A percentile compares a stretch with the other conserved stretches of the same genome.
Evolutionary conservation across 2,329 filamentous ascomycete genomes (phyloP).

Genomic region (Fusarium paranaense): DNA sequence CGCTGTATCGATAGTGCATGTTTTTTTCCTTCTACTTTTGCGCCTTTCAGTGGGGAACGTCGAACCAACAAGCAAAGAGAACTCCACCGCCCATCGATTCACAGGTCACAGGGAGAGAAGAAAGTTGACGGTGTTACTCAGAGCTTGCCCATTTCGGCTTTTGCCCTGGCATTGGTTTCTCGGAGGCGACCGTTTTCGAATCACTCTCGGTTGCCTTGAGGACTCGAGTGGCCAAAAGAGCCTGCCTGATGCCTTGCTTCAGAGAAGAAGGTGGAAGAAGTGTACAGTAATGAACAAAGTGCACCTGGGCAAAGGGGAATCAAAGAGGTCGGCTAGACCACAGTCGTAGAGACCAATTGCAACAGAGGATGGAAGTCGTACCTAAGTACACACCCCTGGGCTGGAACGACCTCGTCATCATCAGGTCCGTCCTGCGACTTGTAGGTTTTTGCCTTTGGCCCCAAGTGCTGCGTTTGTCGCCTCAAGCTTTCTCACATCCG

Average conservation of each 20-base stretch:
- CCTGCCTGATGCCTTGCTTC: not conserved
- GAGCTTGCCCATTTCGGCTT: constrained; percentile 5
- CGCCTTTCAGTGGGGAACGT: constrained; percentile 1
- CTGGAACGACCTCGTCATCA: constrained; percentile 19
- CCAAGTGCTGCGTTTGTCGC: constrained; percentile 34
- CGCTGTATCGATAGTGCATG: constrained; percentile 19
- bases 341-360: not conserved
- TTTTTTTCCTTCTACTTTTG: not conserved
- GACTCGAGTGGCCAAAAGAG: not conserved
- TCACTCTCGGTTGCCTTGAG: not conserved
- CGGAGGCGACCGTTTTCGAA: not conserved
- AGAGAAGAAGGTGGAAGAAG: not conserved
- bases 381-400: not conserved
- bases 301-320: not conserved
- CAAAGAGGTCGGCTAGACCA: not conserved
- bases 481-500: constrained; percentile 22
- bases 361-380: not conserved
- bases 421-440: constrained; percentile 6
- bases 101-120: constrained; percentile 13
- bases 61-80: constrained; percentile 11
- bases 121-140: constrained; percentile 5
- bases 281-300: not conserved
- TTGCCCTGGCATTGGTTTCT: not conserved
- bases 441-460: constrained; percentile 26
- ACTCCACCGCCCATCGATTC: constrained; percentile 20